Evolutionary conservation across 805 yeast genomes (phyloP).

Genomic region (Cyberlindnera xylosilytica): DNA sequence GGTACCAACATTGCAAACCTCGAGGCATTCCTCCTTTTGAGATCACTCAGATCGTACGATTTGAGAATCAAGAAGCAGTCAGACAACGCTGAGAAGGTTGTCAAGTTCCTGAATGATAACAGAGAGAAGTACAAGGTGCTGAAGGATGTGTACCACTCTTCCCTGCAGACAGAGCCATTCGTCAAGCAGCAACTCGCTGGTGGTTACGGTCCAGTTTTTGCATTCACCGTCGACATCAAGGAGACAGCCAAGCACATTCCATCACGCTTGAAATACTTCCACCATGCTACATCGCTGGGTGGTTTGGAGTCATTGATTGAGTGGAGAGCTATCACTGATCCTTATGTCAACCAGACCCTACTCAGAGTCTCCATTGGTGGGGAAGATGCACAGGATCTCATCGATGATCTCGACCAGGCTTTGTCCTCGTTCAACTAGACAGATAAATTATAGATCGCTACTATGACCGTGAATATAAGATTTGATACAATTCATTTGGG

Average conservation of each 20-base stretch:
- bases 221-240: constrained; percentile 50
- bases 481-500: too few species aligned
- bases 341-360: constrained; percentile 49
- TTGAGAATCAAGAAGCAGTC: constrained; percentile 69
- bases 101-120: constrained; percentile 53
- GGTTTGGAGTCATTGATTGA: constrained; percentile 90
- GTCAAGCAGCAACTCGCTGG: constrained; percentile 64
- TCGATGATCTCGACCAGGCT: constrained; percentile 67
- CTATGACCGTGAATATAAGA: too few species aligned
- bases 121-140: constrained; percentile 46
- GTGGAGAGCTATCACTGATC: constrained; percentile 81
- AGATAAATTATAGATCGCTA: too few species aligned
- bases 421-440: constrained; percentile 27
- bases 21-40: constrained; percentile 68
- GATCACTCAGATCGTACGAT: constrained; percentile 81
- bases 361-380: constrained; percentile 79
- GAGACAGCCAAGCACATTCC: constrained; percentile 65
- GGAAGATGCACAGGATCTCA: constrained; percentile 74
- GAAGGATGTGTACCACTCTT: constrained; percentile 60
- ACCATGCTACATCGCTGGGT: constrained; percentile 91
- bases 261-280: constrained; percentile 61
- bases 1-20: constrained; percentile 81
- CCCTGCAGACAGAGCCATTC: constrained; percentile 68
- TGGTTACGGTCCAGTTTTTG: constrained; percentile 72
- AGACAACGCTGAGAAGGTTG: constrained; percentile 57